Evolutionary conservation across 441 rosid genomes (phyloP).

Genomic region (Adansonia rubrostipa): DNA sequence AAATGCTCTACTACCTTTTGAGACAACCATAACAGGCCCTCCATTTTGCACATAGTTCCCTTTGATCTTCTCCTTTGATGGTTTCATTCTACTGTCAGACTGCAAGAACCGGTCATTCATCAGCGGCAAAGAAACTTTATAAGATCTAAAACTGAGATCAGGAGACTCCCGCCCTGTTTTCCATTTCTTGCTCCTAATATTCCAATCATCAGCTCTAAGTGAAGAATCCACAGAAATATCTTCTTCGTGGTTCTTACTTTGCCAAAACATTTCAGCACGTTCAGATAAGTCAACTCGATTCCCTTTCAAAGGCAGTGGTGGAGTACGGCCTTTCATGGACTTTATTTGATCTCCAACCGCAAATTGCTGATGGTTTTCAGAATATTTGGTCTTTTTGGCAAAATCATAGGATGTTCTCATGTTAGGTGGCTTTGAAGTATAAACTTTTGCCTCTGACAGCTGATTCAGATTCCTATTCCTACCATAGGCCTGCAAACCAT

Average conservation of each 20-base stretch:
- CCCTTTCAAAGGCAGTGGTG: slow-evolving; percentile 47
- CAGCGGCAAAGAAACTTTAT: slow-evolving; percentile 58
- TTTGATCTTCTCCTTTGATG: slow-evolving; percentile 62
- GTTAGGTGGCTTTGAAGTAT: slow-evolving; percentile 40
- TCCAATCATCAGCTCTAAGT: slow-evolving; percentile 60
- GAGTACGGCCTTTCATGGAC: slow-evolving; percentile 51
- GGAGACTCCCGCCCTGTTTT: slow-evolving; percentile 64
- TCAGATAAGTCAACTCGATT: slow-evolving; percentile 57
- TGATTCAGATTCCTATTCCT: slow-evolving; percentile 45
- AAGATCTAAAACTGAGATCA: slow-evolving; percentile 54
- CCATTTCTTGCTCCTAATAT: slow-evolving; percentile 68
- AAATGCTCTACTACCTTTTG: slow-evolving; percentile 53
- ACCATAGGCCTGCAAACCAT: slow-evolving; percentile 48
- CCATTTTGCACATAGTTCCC: slow-evolving; percentile 58
- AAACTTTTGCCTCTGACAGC: slow-evolving; percentile 40
- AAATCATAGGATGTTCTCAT: slow-evolving; percentile 41
- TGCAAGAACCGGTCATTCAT: slow-evolving; percentile 61
- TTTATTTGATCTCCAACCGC: slow-evolving; percentile 60
- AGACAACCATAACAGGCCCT: slow-evolving; percentile 43
- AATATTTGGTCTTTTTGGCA: slow-evolving; percentile 49
- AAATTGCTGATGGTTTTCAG: slow-evolving; percentile 50
- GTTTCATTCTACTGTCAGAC: slow-evolving; percentile 61
- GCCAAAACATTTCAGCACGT: slow-evolving; percentile 52
- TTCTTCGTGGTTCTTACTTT: slow-evolving; percentile 53
- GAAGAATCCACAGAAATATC: slow-evolving; percentile 54